Evolutionary conservation across 805 yeast genomes (phyloP).

Genomic region (Ogataea kodamae): DNA sequence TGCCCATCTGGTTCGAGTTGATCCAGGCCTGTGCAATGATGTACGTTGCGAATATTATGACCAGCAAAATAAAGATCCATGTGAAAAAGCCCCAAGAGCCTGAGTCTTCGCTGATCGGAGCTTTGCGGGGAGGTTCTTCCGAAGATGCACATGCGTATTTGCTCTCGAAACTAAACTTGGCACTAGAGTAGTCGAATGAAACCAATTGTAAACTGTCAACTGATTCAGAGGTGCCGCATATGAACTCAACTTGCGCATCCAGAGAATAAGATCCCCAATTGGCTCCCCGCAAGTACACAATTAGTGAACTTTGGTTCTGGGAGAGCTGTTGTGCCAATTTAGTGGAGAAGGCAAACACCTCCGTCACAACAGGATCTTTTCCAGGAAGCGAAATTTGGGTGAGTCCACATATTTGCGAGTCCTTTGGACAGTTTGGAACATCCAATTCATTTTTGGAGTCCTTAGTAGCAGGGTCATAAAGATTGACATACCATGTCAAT

Average conservation of each 20-base stretch:
- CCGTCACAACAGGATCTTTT: slow-evolving; percentile 46
- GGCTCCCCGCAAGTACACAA: slow-evolving; percentile 46
- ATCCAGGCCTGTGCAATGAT: slow-evolving; percentile 73
- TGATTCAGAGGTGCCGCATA: slow-evolving; percentile 39
- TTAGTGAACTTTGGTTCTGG: slow-evolving; percentile 30
- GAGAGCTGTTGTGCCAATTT: slow-evolving; percentile 36
- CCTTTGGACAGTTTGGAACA: slow-evolving; percentile 56
- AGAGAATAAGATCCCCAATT: slow-evolving; percentile 67
- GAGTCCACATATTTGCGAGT: slow-evolving; percentile 77
- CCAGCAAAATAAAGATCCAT: slow-evolving; percentile 73
- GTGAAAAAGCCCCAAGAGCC: slow-evolving; percentile 77
- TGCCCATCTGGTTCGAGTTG: slow-evolving; percentile 62
- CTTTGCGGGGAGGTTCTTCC: slow-evolving; percentile 30
- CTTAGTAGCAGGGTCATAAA: slow-evolving; percentile 54
- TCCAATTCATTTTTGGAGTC: slow-evolving; percentile 30
- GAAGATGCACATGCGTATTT: slow-evolving; percentile 38
- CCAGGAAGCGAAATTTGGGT: slow-evolving; percentile 53
- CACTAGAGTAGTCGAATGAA: slow-evolving; percentile 37
- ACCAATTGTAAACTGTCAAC: slow-evolving; percentile 30
- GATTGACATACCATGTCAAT: slow-evolving; percentile 64
- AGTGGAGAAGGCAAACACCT: slow-evolving; percentile 56
- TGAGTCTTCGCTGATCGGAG: slow-evolving; percentile 33
- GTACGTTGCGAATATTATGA: slow-evolving; percentile 67
- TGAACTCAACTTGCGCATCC: slow-evolving; percentile 44
- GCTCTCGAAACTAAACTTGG: slow-evolving; percentile 33